phyloP scores from a whole-genome alignment of 352 stramenopile species.

The Phytophthora multivora region DNA sequence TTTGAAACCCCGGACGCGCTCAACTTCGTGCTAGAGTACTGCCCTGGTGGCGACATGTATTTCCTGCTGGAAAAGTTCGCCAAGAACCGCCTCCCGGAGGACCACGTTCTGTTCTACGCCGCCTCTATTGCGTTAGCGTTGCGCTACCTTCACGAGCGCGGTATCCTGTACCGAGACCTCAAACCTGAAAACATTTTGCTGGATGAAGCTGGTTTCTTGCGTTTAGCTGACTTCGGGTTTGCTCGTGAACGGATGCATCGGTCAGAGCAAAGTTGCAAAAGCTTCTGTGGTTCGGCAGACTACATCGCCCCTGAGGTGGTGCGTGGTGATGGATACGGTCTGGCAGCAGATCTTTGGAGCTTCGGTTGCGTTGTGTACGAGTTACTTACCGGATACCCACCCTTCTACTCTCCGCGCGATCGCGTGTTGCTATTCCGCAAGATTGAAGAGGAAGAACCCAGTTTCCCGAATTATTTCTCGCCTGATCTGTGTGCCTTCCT shows the following conservation, averaged over 20 bases:
- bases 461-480: conserved; percentile 93
- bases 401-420: conserved; percentile 92
- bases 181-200: conserved; percentile 93
- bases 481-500: conserved; percentile 62
- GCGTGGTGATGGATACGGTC: conserved; percentile 70
- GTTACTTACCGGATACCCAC: conserved; percentile 82
- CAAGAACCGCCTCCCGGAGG: conserved; percentile 93
- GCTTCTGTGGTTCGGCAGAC: conserved; percentile 84
- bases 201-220: conserved; percentile 90
- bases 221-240: conserved; percentile 87
- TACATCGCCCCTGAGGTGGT: conserved; percentile 88
- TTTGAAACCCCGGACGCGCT: conserved; percentile 93
- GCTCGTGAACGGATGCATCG: conserved; percentile 56
- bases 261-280: conserved; percentile 70
- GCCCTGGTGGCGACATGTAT: conserved; percentile 96
- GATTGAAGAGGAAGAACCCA: conserved; percentile 92
- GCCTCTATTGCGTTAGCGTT: conserved; percentile 97
- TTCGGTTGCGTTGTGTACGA: conserved; percentile 91
- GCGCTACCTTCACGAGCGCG: conserved; percentile 79
- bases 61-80: conserved; percentile 91
- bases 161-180: conserved; percentile 89
- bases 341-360: conserved; percentile 85
- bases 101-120: conserved; percentile 95
- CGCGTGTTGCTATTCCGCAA: conserved; percentile 96
- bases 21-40: conserved; percentile 99